These are phyloP conservation scores for Myrica gale DNA, from an alignment of 306 rosid species.

Conservation along the genomic window DNA sequence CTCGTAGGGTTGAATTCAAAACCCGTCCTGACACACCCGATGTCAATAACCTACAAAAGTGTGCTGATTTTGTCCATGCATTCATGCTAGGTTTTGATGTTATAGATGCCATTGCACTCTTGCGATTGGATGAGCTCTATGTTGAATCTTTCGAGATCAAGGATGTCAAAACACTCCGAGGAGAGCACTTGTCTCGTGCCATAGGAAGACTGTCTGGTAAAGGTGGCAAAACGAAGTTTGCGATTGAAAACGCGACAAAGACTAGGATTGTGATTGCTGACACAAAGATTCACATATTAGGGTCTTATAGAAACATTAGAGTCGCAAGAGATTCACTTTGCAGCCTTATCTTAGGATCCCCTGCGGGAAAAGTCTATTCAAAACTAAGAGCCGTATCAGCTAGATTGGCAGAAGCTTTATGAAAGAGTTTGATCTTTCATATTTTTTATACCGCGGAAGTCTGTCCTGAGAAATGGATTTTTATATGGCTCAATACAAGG, in stretches of 20 bases:
- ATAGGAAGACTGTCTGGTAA: constrained; percentile 84
- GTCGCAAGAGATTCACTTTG: constrained; percentile 84
- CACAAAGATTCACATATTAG: constrained; percentile 81
- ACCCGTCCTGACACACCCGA: constrained; percentile 80
- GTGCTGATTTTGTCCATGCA: constrained; percentile 90
- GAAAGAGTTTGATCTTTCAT: constrained; percentile 20
- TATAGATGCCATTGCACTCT: constrained; percentile 73
- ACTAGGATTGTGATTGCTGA: constrained; percentile 85
- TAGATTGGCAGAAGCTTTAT: constrained; percentile 80
- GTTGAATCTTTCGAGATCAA: constrained; percentile 87
- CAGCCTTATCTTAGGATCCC: constrained; percentile 82
- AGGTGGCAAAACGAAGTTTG: constrained; percentile 84
- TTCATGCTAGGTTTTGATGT: constrained; percentile 86
- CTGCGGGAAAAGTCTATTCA: constrained; percentile 82
- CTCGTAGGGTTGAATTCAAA: constrained; percentile 75
- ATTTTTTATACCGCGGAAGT: background rate
- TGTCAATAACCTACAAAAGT: constrained; percentile 73
- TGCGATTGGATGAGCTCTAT: constrained; percentile 85
- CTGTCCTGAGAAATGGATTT: constrained; percentile 1
- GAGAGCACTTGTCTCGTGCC: constrained; percentile 89
- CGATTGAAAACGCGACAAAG: constrained; percentile 81
- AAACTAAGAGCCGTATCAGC: constrained; percentile 74
- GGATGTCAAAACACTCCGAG: constrained; percentile 78
- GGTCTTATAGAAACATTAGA: constrained; percentile 77
- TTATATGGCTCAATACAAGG: background rate